Base-by-base conservation (phyloP, 805 yeast species). In the Nakazawaea ambrosiae region DNA sequence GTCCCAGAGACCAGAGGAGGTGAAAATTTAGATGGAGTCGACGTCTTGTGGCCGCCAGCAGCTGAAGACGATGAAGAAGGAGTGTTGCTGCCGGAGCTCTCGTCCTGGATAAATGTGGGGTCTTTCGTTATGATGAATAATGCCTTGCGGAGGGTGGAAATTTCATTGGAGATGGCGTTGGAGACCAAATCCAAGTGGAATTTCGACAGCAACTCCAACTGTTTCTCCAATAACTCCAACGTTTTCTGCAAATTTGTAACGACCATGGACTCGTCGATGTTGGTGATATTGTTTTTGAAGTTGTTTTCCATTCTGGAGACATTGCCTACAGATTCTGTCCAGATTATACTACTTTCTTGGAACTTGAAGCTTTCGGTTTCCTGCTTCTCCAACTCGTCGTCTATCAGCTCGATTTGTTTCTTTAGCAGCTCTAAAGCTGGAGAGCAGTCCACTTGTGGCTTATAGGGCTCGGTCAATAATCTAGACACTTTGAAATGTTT, bases 321-420 rank as follows among this genome's bases (percentile, higher is more conserved):
- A 10, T 41, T 49, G 16, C 49, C 54, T 36, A 58, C 51, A 3
- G 50, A 41, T 25, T 57, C 61, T 5, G 45, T 39, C 23, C 58
- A 41, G 31, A 54, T 49, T 8, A 47, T 38, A 4, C 36, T 33
- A 24, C 53, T 49, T 29, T 57, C 51, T 14, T 48, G 43, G 26
- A 44, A 54, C 18, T 40, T 45, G 2, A 32, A 38, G 32, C 50
- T 54, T 17, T 43, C 43, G 8, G 31, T n/a, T 20, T 43, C 35
- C 7, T 54, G 42, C 2, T 32, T 39, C 3, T 37, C 41, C 2
- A 50, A 46, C 14, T 55, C 34, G 34, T 51, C 55, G n/a, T 45
- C 42, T 11, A 55, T 26, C 1, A 57, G 55, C 6, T 46, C 47
- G 2, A 55, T 43, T 34, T 56, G 59, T 18, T 45, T 22, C 16